Conservation (phyloP, 1,284 basidiomycete genomes). For the Chiua sp. region DNA sequence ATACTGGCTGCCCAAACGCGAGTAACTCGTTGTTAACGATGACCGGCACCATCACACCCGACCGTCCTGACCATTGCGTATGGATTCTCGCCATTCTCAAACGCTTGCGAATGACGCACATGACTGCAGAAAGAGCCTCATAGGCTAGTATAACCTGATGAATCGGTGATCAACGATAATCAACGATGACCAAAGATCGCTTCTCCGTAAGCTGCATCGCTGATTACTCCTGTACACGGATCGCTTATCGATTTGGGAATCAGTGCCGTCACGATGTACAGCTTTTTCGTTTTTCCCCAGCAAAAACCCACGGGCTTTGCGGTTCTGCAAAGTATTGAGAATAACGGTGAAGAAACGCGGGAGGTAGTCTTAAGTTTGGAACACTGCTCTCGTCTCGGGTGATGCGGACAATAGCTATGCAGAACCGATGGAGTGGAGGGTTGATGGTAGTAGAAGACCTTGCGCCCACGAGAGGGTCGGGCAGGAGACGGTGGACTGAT, state of each 20-base stretch:
- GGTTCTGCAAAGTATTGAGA: conserved; percentile 61
- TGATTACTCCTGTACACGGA: conserved; percentile 87
- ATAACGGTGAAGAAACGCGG: conserved; percentile 74
- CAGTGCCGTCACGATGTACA: conserved; percentile 73
- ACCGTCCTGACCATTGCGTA: no score
- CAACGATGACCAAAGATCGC: conserved; percentile 76
- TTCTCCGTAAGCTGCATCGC: conserved; percentile 85
- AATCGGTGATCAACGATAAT: no score
- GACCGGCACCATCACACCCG: no score
- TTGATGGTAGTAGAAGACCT: conserved; percentile 27
- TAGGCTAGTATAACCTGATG: no score
- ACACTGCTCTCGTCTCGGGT: conserved; percentile 34
- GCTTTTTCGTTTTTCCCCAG: conserved; percentile 61
- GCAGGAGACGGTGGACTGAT: conserved; percentile 21
- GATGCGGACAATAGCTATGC: conserved; percentile 36
- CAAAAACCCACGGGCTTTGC: conserved; percentile 71
- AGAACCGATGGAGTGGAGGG: conserved; percentile 28
- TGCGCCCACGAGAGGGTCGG: conserved; percentile 30
- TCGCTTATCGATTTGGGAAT: conserved; percentile 86
- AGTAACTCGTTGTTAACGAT: no score
- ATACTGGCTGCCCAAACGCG: no score
- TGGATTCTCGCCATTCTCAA: no score
- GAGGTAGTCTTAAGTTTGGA: conserved; percentile 66
- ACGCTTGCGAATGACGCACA: no score
- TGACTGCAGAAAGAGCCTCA: no score